A percentile compares a stretch with the other conserved stretches of the same genome.
Conservation (phyloP, 768 basidiomycete genomes). For the Paxillus rubicundulus region DNA sequence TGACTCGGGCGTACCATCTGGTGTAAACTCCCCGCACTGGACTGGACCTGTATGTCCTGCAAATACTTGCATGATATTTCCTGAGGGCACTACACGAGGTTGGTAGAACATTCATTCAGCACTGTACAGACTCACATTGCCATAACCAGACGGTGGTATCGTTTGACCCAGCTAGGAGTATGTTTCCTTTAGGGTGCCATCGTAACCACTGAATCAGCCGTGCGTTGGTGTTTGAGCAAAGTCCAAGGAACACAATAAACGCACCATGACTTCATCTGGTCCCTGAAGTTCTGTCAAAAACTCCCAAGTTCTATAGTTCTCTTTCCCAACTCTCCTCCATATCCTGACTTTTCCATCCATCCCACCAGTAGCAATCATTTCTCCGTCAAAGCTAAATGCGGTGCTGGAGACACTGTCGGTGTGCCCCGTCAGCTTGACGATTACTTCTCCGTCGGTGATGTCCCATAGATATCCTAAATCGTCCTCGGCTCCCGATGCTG, state of each 20-base stretch:
- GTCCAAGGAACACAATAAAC: slow-evolving; percentile 24
- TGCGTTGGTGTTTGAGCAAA: slow-evolving; percentile 2
- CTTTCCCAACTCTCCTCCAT: slow-evolving; percentile 82
- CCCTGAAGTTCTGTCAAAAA: slow-evolving; percentile 92
- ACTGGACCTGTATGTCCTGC: slow-evolving; percentile 85
- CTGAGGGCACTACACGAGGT: slow-evolving; percentile 73
- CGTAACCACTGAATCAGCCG: slow-evolving; percentile 66
- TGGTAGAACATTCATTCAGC: not conserved
- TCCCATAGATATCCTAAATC: slow-evolving; percentile 95
- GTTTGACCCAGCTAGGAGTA: slow-evolving; percentile 88
- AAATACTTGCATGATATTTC: slow-evolving; percentile 94
- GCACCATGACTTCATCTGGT: slow-evolving; percentile 92
- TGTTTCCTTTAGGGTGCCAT: slow-evolving; percentile 94
- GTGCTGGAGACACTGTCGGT: slow-evolving; percentile 82
- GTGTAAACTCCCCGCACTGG: slow-evolving; percentile 87
- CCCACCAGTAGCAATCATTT: slow-evolving; percentile 92
- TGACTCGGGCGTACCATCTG: slow-evolving; percentile 59
- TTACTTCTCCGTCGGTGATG: slow-evolving; percentile 72
- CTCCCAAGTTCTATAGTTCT: slow-evolving; percentile 82
- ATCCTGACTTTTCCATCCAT: slow-evolving; percentile 96
- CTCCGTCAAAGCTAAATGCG: slow-evolving; percentile 85
- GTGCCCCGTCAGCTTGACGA: slow-evolving; percentile 88
- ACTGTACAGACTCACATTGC: slow-evolving; percentile 66
- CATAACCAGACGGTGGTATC: slow-evolving; percentile 96
- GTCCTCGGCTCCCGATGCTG: slow-evolving; percentile 92